phyloP scores from a whole-genome alignment of 345 rosid genomes.

The Ricinus communis region DNA sequence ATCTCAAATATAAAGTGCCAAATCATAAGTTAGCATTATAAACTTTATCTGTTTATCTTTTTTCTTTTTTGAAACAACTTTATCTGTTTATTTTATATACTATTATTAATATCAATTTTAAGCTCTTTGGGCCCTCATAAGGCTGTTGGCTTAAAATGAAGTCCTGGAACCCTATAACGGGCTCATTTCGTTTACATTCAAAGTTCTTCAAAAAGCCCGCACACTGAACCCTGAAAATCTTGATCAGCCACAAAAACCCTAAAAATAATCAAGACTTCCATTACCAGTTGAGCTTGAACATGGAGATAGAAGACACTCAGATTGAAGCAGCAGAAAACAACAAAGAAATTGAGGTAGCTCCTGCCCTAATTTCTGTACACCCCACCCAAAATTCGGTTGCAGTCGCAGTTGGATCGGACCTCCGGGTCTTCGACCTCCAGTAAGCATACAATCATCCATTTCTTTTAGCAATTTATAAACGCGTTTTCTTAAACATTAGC shows the following conservation, averaged over 20 bases:
- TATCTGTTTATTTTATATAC: too few relatives aligned
- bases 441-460: constrained; percentile 28
- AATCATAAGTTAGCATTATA: too few relatives aligned
- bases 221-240: neutral
- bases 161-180: too few relatives aligned
- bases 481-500: too few relatives aligned
- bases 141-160: neutral
- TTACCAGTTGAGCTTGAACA: neutral
- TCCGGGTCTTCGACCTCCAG: constrained; percentile 77
- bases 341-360: constrained; percentile 66
- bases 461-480: neutral
- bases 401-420: constrained; percentile 80
- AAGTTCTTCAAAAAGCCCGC: neutral
- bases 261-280: neutral
- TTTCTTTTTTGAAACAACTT: too few relatives aligned
- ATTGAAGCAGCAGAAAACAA: constrained; percentile 51
- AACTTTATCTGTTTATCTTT: too few relatives aligned
- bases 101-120: too few relatives aligned
- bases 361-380: constrained; percentile 70
- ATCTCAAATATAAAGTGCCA: too few relatives aligned
- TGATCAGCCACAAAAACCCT: constrained; percentile 15
- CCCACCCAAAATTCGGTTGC: constrained; percentile 67
- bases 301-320: constrained; percentile 47
- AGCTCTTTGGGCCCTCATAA: neutral
- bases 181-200: too few relatives aligned